phyloP scores from a whole-genome alignment of 768 basidiomycete species.

The Tricholomella constricta region DNA sequence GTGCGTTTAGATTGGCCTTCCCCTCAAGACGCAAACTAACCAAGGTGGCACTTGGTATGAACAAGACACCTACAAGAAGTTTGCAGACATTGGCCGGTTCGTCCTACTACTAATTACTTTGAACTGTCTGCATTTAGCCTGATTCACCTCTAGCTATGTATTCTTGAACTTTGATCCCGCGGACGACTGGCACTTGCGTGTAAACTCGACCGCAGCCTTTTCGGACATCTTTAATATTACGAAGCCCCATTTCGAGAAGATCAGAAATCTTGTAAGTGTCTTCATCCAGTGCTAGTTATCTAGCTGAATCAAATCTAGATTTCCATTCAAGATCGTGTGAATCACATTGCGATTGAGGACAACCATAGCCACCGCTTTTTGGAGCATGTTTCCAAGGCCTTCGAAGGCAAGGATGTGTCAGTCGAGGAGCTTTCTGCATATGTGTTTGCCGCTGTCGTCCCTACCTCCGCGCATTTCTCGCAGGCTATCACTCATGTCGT shows the following conservation, averaged over 20 bases:
- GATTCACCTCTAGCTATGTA: slow-evolving; percentile 37
- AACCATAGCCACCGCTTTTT: slow-evolving; percentile 34
- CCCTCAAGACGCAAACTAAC: slow-evolving; percentile 36
- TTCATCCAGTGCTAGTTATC: neutral
- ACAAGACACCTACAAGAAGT: slow-evolving; percentile 39
- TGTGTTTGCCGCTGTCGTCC: slow-evolving; percentile 55
- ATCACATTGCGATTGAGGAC: slow-evolving; percentile 19
- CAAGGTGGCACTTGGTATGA: slow-evolving; percentile 38
- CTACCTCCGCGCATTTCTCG: slow-evolving; percentile 58
- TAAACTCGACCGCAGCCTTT: slow-evolving; percentile 37
- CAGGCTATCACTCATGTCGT: slow-evolving; percentile 57
- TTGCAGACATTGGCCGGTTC: slow-evolving; percentile 51
- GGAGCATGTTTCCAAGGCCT: slow-evolving; percentile 25
- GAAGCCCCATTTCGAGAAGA: slow-evolving; percentile 30
- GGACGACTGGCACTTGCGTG: slow-evolving; percentile 50
- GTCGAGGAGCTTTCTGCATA: slow-evolving; percentile 44
- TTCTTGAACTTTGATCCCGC: slow-evolving; percentile 45
- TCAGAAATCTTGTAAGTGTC: slow-evolving; percentile 23
- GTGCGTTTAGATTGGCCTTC: slow-evolving; percentile 42
- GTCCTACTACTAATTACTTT: neutral
- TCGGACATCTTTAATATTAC: slow-evolving; percentile 29
- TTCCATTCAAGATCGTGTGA: slow-evolving; percentile 9
- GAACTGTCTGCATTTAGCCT: neutral
- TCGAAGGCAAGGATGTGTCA: slow-evolving; percentile 15
- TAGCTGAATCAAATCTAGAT: neutral